Evolutionary conservation across 148 eudicot species (phyloP).

Genomic region (Silene latifolia): DNA sequence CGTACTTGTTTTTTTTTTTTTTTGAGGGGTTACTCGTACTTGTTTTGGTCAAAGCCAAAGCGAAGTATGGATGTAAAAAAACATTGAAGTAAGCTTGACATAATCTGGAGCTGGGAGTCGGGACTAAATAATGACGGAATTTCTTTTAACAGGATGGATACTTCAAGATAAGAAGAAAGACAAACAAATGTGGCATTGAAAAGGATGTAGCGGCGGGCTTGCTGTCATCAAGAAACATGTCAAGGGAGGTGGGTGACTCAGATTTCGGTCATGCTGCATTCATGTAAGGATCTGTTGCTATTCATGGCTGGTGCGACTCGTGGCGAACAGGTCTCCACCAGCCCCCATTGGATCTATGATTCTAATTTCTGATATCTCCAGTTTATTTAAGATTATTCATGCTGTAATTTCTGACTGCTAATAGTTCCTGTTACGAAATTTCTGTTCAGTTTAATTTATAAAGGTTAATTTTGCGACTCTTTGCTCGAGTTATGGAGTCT

Average conservation of each 20-base stretch:
- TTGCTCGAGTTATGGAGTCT: no score
- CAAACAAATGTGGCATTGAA: conserved; percentile 88
- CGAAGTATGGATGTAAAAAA: no score
- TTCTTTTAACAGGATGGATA: conserved; percentile 67
- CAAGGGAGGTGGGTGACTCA: conserved; percentile 24
- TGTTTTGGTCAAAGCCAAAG: no score
- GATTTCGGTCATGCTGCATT: conserved; percentile 41
- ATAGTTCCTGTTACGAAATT: not conserved
- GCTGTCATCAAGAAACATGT: conserved; percentile 64
- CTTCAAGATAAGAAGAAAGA: conserved; percentile 86
- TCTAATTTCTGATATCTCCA: no score
- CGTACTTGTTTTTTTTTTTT: no score
- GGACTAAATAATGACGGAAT: not conserved
- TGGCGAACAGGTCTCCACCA: conserved; percentile 6
- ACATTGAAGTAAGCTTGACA: no score
- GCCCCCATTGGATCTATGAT: conserved; percentile 2
- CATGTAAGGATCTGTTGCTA: conserved; percentile 11
- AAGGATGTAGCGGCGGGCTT: conserved; percentile 61
- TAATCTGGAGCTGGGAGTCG: not conserved
- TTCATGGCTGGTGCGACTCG: not conserved
- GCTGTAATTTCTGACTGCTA: not conserved
- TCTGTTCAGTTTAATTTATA: not conserved
- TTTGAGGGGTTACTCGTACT: no score
- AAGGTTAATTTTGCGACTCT: no score
- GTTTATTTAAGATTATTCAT: no score